Percentiles rank a stretch among this genome's conserved stretches.
Evolutionary conservation across 2,329 filamentous ascomycete species (phyloP).

Genomic region (Paramyrothecium roridum): DNA sequence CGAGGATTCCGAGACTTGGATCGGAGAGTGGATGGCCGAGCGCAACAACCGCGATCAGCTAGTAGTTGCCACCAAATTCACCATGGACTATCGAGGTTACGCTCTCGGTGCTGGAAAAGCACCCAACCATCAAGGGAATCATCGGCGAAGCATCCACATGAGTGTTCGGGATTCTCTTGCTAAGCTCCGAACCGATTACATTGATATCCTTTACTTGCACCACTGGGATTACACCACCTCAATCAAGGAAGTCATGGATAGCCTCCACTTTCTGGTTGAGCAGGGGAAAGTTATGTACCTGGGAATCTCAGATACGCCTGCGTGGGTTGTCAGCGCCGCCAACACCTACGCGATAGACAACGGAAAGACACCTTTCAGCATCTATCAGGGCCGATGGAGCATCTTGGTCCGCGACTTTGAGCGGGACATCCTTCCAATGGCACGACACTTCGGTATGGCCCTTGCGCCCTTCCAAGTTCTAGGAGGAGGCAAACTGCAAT

Average conservation of each 20-base stretch:
- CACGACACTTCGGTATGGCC: constrained; percentile 42
- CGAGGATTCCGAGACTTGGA: constrained; percentile 53
- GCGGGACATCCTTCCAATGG: constrained; percentile 40
- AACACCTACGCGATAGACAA: constrained; percentile 33
- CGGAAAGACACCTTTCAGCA: constrained; percentile 30
- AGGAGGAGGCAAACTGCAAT: constrained; percentile 49
- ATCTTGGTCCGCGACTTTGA: constrained; percentile 30
- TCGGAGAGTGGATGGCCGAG: constrained; percentile 54
- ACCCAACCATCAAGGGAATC: constrained; percentile 41
- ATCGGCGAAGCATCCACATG: constrained; percentile 35
- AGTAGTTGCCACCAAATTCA: constrained; percentile 56
- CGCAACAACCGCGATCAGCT: constrained; percentile 50
- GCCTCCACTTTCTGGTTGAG: constrained; percentile 36
- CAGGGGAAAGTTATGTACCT: constrained; percentile 39
- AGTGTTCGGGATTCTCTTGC: constrained; percentile 37
- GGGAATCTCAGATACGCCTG: constrained; percentile 34
- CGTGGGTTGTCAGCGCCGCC: constrained; percentile 34
- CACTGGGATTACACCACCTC: constrained; percentile 40
- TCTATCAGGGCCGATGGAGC: constrained; percentile 39
- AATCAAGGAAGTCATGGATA: constrained; percentile 39
- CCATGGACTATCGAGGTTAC: constrained; percentile 39
- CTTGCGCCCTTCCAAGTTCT: constrained; percentile 59
- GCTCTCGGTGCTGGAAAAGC: constrained; percentile 32
- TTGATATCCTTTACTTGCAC: constrained; percentile 43
- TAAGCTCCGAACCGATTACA: constrained; percentile 42